Percentiles rank a stretch among this genome's conserved stretches.
Evolutionary conservation across 2,329 filamentous ascomycete genomes (phyloP).

Genomic region (Fusarium miscanthi): DNA sequence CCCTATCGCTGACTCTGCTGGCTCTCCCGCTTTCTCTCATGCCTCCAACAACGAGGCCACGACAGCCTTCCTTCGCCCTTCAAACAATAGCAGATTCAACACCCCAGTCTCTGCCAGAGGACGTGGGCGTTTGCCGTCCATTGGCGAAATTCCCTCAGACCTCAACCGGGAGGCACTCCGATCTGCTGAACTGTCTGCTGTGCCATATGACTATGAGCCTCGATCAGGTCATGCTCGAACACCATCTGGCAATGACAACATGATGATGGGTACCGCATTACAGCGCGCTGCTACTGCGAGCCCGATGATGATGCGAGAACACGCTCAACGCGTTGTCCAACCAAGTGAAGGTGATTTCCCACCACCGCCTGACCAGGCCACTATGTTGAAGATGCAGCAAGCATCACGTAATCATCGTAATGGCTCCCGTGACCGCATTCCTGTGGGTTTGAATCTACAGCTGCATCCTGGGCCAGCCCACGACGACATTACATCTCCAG

Average conservation of each 20-base stretch:
- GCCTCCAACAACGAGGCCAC: slow-evolving; percentile 66
- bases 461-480: slow-evolving; percentile 68
- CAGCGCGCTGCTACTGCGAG: slow-evolving; percentile 75
- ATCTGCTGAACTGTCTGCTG: slow-evolving; percentile 35
- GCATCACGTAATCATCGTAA: slow-evolving; percentile 70
- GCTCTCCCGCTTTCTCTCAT: slow-evolving; percentile 65
- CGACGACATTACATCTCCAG: slow-evolving; percentile 66
- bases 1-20: slow-evolving; percentile 83
- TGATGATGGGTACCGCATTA: slow-evolving; percentile 59
- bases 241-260: slow-evolving; percentile 56
- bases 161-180: slow-evolving; percentile 48
- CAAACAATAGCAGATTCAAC: slow-evolving; percentile 74
- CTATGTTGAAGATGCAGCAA: slow-evolving; percentile 70
- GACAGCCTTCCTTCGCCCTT: slow-evolving; percentile 75
- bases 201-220: slow-evolving; percentile 41
- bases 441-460: slow-evolving; percentile 73
- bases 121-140: slow-evolving; percentile 78
- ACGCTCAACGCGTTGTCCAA: slow-evolving; percentile 51
- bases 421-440: slow-evolving; percentile 82
- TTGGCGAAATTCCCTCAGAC: slow-evolving; percentile 67
- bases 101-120: slow-evolving; percentile 73
- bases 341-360: slow-evolving; percentile 57
- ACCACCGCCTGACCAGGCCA: slow-evolving; percentile 70
- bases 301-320: slow-evolving; percentile 70
- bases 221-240: slow-evolving; percentile 51